Conservation (phyloP, 139 green algal species). For the Trebouxia sp. region DNA sequence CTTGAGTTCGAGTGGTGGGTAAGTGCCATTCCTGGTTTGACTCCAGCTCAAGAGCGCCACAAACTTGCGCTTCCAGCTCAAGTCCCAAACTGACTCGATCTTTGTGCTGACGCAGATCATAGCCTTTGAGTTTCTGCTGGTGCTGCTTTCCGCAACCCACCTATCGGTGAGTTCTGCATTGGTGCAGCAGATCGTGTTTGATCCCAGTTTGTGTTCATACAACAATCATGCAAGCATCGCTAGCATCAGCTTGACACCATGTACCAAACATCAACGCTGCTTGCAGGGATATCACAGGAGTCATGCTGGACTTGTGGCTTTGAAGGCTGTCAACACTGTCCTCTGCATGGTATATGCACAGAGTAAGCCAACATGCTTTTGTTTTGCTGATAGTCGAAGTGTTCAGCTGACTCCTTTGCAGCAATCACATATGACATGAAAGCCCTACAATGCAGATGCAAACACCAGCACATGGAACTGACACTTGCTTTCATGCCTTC, state of each 20-base stretch:
- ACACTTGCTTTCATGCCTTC: background rate
- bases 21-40: background rate
- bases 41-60: background rate
- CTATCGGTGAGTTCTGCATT: background rate
- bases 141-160: background rate
- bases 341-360: conserved; percentile 3
- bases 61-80: background rate
- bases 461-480: background rate
- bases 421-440: too few relatives aligned
- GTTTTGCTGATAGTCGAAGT: background rate
- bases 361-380: background rate
- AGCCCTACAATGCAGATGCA: too few relatives aligned
- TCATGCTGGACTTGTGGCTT: background rate
- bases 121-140: background rate
- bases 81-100: background rate
- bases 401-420: too few relatives aligned
- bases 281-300: background rate
- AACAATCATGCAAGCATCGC: too few relatives aligned
- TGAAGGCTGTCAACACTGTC: conserved; percentile 4
- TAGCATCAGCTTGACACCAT: too few relatives aligned
- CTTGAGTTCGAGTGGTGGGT: conserved; percentile 16
- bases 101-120: conserved; percentile 8
- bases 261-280: too few relatives aligned
- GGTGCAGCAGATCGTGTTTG: too few relatives aligned
- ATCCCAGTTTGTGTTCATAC: too few relatives aligned